A percentile compares a stretch with the other conserved stretches of the same genome.
Evolutionary conservation across 1,139 yeast species (phyloP).

Genomic region (Blastobotrys proliferans): DNA sequence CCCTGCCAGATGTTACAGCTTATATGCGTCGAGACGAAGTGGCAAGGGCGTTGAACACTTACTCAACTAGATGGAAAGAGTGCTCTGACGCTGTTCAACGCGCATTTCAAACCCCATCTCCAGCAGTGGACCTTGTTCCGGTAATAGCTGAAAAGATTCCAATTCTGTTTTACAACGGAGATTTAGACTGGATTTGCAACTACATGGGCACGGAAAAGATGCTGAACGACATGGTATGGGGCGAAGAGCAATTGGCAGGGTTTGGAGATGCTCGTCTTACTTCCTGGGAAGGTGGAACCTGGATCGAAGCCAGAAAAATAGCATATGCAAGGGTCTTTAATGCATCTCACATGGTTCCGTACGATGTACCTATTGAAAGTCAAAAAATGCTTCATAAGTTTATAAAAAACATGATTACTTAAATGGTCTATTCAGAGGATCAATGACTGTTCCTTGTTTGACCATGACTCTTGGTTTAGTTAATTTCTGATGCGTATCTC

Average conservation of each 20-base stretch:
- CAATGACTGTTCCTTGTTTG: slow-evolving; percentile 85
- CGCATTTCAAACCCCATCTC: slow-evolving; percentile 48
- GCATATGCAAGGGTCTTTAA: slow-evolving; percentile 69
- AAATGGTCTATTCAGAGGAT: slow-evolving; percentile 78
- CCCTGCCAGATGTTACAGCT: slow-evolving; percentile 51
- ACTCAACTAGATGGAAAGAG: slow-evolving; percentile 59
- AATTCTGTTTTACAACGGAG: slow-evolving; percentile 78
- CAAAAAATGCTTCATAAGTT: slow-evolving; percentile 48
- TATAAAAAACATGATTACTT: slow-evolving; percentile 14
- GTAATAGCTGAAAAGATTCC: slow-evolving; percentile 52
- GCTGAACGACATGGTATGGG: slow-evolving; percentile 63
- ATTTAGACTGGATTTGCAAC: slow-evolving; percentile 85
- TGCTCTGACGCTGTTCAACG: slow-evolving; percentile 60
- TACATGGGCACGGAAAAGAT: slow-evolving; percentile 67
- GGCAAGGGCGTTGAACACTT: slow-evolving; percentile 46
- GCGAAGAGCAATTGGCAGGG: slow-evolving; percentile 42
- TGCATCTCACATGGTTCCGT: slow-evolving; percentile 94
- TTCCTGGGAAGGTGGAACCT: slow-evolving; percentile 21
- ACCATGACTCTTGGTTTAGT: slow-evolving; percentile 86
- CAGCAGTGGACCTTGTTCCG: slow-evolving; percentile 65
- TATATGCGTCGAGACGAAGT: slow-evolving; percentile 59
- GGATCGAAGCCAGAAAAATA: slow-evolving; percentile 54
- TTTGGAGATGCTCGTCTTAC: slow-evolving; percentile 6
- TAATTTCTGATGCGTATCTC: slow-evolving; percentile 78
- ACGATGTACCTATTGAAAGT: slow-evolving; percentile 66